phyloP scores from a whole-genome alignment of 179 eudicot genomes.

The Silene vulgaris region DNA sequence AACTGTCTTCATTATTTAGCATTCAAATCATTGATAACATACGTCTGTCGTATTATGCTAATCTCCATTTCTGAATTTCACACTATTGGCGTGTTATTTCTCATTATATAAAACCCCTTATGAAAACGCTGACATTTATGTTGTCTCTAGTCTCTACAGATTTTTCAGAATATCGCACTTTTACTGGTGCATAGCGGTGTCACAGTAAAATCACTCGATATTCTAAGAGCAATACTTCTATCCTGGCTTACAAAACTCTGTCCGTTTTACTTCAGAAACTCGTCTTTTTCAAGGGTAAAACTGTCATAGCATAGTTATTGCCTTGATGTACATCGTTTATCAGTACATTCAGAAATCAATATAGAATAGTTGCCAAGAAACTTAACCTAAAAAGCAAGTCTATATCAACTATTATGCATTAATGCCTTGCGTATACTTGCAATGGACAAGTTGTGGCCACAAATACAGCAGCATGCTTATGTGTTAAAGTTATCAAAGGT shows the following conservation, averaged over 20 bases:
- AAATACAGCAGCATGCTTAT: not conserved
- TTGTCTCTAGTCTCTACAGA: too few species aligned
- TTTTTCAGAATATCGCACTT: too few species aligned
- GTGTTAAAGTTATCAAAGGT: not conserved
- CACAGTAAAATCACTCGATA: too few species aligned
- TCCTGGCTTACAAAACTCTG: too few species aligned
- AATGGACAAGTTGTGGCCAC: not conserved
- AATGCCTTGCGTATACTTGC: not conserved
- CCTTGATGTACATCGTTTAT: not conserved
- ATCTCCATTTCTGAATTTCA: too few species aligned
- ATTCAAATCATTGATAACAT: not conserved
- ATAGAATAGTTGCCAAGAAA: not conserved
- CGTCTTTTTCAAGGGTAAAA: not conserved
- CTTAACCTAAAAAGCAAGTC: not conserved
- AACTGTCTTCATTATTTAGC: not conserved
- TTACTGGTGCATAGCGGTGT: too few species aligned
- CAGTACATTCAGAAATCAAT: not conserved
- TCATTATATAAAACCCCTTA: too few species aligned
- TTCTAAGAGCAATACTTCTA: too few species aligned
- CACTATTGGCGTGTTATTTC: too few species aligned
- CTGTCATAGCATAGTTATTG: not conserved
- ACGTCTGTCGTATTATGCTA: too few species aligned
- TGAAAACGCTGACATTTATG: too few species aligned
- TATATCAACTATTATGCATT: slow-evolving; percentile 2
- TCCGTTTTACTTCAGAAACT: not conserved